phyloP scores from a whole-genome alignment of 2,329 filamentous ascomycete genomes.

The Tothia fuscella region DNA sequence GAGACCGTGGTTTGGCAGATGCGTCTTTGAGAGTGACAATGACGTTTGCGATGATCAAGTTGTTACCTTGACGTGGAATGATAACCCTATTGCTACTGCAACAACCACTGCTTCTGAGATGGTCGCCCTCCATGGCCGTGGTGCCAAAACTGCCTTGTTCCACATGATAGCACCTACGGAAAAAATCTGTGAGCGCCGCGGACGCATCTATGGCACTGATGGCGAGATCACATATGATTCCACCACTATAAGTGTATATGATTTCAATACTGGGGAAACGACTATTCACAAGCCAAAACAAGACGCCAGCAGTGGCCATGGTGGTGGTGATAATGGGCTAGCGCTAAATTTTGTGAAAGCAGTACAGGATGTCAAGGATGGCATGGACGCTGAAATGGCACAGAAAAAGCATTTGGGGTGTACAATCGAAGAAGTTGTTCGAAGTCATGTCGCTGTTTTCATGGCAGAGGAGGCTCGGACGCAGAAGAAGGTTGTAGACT shows the following conservation, averaged over 20 bases:
- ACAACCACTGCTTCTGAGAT: constrained; percentile 7
- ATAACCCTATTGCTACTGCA: constrained; percentile 38
- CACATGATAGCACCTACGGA: constrained; percentile 92
- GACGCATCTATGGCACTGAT: constrained; percentile 71
- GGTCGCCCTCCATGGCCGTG: constrained; percentile 29
- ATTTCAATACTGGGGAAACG: constrained; percentile 50
- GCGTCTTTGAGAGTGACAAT: constrained; percentile 88
- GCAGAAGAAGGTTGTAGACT: constrained; percentile 58
- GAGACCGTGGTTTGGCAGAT: constrained; percentile 70
- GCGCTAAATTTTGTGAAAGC: constrained; percentile 73
- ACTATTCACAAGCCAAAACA: constrained; percentile 48
- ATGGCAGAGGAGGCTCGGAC: constrained; percentile 78
- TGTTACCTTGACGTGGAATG: constrained; percentile 80
- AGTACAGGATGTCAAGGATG: constrained; percentile 65
- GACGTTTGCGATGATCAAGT: constrained; percentile 88
- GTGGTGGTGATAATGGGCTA: constrained; percentile 70
- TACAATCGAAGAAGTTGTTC: constrained; percentile 73
- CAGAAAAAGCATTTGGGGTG: constrained; percentile 70
- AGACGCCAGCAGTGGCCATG: constrained; percentile 57
- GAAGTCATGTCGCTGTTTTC: constrained; percentile 87
- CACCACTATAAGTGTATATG: constrained; percentile 59
- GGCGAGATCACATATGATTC: constrained; percentile 86
- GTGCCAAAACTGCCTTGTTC: constrained; percentile 74
- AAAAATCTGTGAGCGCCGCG: constrained; percentile 75
- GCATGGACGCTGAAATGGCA: constrained; percentile 48